Conservation (phyloP, 2,329 filamentous ascomycete genomes). For the Xylariaceae sp. region DNA sequence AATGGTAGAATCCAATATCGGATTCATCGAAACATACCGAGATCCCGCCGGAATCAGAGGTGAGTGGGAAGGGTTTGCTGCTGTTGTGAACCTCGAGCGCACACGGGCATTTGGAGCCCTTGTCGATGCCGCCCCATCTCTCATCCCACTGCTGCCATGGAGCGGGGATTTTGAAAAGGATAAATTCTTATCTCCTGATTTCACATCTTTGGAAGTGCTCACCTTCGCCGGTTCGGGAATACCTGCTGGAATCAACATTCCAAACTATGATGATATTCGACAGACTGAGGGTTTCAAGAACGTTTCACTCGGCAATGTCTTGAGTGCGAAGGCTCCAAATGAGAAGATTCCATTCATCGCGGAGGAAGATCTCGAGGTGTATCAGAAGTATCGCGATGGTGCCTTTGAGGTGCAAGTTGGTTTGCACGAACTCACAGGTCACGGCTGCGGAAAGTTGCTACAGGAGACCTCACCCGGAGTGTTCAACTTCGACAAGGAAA, state of each 20-base stretch:
- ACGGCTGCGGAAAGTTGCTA: constrained; percentile 88
- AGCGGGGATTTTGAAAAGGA: constrained; percentile 87
- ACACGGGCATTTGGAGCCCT: constrained; percentile 83
- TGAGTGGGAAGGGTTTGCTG: constrained; percentile 82
- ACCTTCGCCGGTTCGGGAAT: constrained; percentile 69
- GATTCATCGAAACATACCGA: constrained; percentile 81
- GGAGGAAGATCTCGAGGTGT: constrained; percentile 70
- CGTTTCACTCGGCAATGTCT: constrained; percentile 86
- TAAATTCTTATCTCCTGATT: constrained; percentile 90
- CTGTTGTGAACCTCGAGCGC: constrained; percentile 81
- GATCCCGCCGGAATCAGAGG: constrained; percentile 76
- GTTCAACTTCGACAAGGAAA: constrained; percentile 82
- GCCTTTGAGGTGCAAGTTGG: constrained; percentile 96
- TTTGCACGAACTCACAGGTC: constrained; percentile 79
- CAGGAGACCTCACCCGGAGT: constrained; percentile 78
- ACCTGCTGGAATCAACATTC: constrained; percentile 62
- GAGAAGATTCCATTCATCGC: constrained; percentile 90
- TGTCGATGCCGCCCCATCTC: constrained; percentile 70
- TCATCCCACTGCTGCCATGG: constrained; percentile 92
- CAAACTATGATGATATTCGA: constrained; percentile 45
- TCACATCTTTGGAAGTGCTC: constrained; percentile 87
- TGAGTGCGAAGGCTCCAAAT: constrained; percentile 84
- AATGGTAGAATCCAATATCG: constrained; percentile 73
- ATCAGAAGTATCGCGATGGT: constrained; percentile 74
- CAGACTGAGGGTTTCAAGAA: constrained; percentile 89